Base-by-base conservation (phyloP, 2,329 filamentous ascomycete species). In the Penicillium sp. region DNA sequence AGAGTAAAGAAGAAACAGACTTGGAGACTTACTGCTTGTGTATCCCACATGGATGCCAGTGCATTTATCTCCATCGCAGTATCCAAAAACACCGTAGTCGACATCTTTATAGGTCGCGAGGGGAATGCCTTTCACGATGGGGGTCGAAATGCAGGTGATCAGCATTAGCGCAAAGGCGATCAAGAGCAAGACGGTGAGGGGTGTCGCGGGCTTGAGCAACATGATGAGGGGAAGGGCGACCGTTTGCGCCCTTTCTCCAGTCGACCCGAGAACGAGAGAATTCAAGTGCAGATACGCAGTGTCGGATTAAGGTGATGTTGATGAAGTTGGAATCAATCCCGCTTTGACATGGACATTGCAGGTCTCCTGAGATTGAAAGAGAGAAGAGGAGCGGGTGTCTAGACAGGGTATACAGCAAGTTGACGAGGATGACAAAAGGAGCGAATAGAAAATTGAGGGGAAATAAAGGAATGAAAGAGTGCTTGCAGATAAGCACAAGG, bases 31-130 rank as follows among this genome's bases (percentile, higher is more conserved):
- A 96, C 92, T 84, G 64, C 88, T 88, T 71, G 89, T 87, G 77
- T 98, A 99, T 72, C 93, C 95, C 67, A 99, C 85, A 71, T 88
- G 85, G 63, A 93, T 85, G 42, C 81, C 79, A 68, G 85, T 90
- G 76, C 95, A 98, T 57, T 76, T 70, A 61, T 72, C 74, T 39
- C 77, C 80, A 63, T 86, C 82, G 76, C 95, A 99, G 69, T 86
- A 96, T 26, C 95, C 95, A 79, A 98, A 93, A 49, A 98, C 93
- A 49, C 95, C 95, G 80, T 96, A 97, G 65, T 87, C 88, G 66
- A 91, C 85, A 67, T 88, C 87, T 43, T 88, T 78, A 71, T 88
- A 93, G 52, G 85, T 87, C 37, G 90, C 93, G 43, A 99, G 82
- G 10, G 92, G 91, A 47, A 99, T 96, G 26, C 82, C 84, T 70